Base-by-base conservation (phyloP, 805 yeast species). In the Candida michaelii region DNA sequence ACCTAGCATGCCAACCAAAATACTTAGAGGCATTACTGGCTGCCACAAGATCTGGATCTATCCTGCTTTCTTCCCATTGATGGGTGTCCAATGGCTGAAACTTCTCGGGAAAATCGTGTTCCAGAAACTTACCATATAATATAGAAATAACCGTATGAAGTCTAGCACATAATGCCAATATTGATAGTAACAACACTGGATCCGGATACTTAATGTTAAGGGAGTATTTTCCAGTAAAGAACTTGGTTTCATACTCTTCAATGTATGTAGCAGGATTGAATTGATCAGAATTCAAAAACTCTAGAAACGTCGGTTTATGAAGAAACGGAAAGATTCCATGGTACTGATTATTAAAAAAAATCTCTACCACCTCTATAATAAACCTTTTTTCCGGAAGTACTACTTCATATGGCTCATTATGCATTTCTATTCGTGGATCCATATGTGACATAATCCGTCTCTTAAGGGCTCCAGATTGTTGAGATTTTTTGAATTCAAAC, bases 1-100 rank as follows among this genome's bases (percentile, higher is more conserved):
- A 50, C 34, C 69, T 51, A 5, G 71, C 69, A 46, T 65, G 69
- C 62, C 66, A 66, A 0, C 66, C 70, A 52, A 66, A 67, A 45
- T 67, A 67, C 16, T 56, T 60, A 2, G 71, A 63, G 1, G 71
- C 62, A 30, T 62, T 56, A 7, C 60, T 55, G 6, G 68, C 54
- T 15, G 33, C 16, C 2, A 27, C 27, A 12, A 21, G 14, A 17
- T 32, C 36, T n/a, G 33, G 17, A 8, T 24, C 23, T 13, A 17
- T 17, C 4, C n/a, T 34, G 3, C 31, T 21, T 6, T 21, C 24
- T 5, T 33, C 24, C 30, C 6, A 17, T 8, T 4, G 23, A 38
- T 38, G 41, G n/a, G n/a, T n/a, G n/a, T n/a, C n/a, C n/a, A n/a
- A n/a, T 6, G 71, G 69, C 23, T 45, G 41, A 43, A 59, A 66